These are phyloP conservation scores for Hypsizygus marmoreus DNA, from an alignment of 768 basidiomycete species.

Conservation along the genomic window DNA sequence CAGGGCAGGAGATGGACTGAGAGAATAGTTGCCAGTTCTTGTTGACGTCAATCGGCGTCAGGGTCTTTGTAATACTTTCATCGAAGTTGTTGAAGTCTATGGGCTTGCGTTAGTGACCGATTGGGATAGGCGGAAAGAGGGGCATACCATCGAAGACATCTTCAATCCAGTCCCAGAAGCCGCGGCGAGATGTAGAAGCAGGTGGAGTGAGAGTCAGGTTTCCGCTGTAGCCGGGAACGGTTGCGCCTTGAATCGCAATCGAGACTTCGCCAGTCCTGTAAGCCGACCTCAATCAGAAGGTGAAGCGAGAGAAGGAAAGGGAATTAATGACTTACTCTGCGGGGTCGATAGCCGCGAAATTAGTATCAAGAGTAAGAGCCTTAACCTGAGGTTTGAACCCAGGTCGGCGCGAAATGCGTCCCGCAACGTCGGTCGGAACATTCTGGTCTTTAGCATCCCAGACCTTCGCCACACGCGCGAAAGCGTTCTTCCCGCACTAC, in stretches of 20 bases:
- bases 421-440: slow-evolving; percentile 25
- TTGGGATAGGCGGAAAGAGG: neutral
- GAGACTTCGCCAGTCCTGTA: slow-evolving; percentile 20
- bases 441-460: slow-evolving; percentile 40
- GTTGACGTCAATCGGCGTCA: slow-evolving; percentile 32
- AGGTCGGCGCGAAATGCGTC: slow-evolving; percentile 25
- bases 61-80: slow-evolving; percentile 26
- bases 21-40: slow-evolving; percentile 30
- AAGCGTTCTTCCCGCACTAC: slow-evolving; percentile 39
- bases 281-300: neutral
- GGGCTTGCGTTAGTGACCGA: neutral
- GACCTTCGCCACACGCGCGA: slow-evolving; percentile 33
- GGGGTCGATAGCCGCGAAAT: slow-evolving; percentile 31
- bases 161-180: slow-evolving; percentile 25
- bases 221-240: slow-evolving; percentile 19
- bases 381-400: slow-evolving; percentile 28
- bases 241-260: slow-evolving; percentile 26
- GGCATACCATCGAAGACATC: slow-evolving; percentile 24
- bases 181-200: slow-evolving; percentile 17
- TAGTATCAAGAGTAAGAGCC: slow-evolving; percentile 36
- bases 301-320: neutral
- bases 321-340: slow-evolving; percentile 10
- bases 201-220: slow-evolving; percentile 18
- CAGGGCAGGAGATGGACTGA: slow-evolving; percentile 20
- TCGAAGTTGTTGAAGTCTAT: slow-evolving; percentile 21